Conservation (phyloP, 352 stramenopile genomes). For the Phytophthora foliorum region DNA sequence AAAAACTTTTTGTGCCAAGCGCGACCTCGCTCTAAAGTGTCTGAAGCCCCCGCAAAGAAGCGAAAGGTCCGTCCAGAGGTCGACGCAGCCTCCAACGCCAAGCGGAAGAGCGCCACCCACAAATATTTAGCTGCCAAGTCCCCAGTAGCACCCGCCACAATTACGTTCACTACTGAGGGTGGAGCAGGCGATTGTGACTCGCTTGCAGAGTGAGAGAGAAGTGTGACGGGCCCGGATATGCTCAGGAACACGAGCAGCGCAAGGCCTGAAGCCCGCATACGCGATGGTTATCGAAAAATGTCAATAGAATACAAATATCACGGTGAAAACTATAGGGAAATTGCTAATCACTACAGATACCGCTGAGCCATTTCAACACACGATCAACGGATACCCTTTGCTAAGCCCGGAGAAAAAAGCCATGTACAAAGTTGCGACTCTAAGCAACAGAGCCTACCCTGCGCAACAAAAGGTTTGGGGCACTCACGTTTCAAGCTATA, state of each 20-base stretch:
- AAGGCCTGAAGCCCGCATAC: slow-evolving; percentile 1
- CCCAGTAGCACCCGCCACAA: slow-evolving; percentile 78
- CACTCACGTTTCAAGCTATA: no score
- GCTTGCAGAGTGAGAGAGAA: not conserved
- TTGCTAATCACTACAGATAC: no score
- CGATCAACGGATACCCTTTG: no score
- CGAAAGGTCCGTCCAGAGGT: slow-evolving; percentile 20
- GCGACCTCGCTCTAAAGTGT: slow-evolving; percentile 34
- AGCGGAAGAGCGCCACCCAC: slow-evolving; percentile 76
- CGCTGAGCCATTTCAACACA: no score
- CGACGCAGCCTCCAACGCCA: slow-evolving; percentile 47
- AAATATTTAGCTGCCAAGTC: slow-evolving; percentile 89
- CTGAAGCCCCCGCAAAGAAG: slow-evolving; percentile 59
- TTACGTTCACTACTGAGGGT: slow-evolving; percentile 41
- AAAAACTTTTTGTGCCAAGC: slow-evolving; percentile 56
- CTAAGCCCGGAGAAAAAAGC: no score
- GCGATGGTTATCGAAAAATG: slow-evolving; percentile 29
- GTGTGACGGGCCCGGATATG: not conserved
- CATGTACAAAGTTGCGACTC: no score
- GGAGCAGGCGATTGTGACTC: not conserved
- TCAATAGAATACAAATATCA: not conserved
- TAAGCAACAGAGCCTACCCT: no score
- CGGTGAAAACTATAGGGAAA: no score
- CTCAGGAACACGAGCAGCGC: not conserved
- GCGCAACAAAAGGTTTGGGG: no score